Conservation (phyloP, 2,329 filamentous ascomycete species). For the Phialophora tarda region DNA sequence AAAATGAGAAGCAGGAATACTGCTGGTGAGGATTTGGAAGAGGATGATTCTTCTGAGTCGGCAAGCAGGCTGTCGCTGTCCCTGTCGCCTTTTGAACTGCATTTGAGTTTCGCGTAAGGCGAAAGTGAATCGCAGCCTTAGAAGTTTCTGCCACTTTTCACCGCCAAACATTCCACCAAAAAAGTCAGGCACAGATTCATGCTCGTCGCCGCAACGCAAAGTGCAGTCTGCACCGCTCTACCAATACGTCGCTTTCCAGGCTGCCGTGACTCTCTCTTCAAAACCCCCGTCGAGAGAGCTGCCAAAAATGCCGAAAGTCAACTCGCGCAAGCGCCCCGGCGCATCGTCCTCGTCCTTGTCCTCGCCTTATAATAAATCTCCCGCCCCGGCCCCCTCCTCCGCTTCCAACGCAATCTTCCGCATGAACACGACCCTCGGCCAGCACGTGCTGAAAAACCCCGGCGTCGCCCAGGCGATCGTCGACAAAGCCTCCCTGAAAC, state of each 20-base stretch:
- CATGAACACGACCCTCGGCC: constrained; percentile 89
- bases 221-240: not conserved
- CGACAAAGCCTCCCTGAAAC: constrained; percentile 85
- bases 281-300: not conserved
- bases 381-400: constrained; percentile 57
- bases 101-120: not conserved
- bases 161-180: constrained; percentile 28
- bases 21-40: not conserved
- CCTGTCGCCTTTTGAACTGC: not conserved
- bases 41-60: not conserved
- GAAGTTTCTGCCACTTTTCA: constrained; percentile 26
- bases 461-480: constrained; percentile 83
- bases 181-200: constrained; percentile 13
- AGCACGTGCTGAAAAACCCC: constrained; percentile 92
- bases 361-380: constrained; percentile 43
- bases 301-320: constrained; percentile 59
- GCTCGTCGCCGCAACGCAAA: not conserved
- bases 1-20: constrained; percentile 1
- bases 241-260: not conserved
- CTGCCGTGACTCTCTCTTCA: not conserved
- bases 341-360: constrained; percentile 47
- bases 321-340: constrained; percentile 60
- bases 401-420: constrained; percentile 85
- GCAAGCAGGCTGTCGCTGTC: not conserved
- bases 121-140: not conserved